Conservation (phyloP, 73 alveolate genomes). For the Paramecium pentaurelia region DNA sequence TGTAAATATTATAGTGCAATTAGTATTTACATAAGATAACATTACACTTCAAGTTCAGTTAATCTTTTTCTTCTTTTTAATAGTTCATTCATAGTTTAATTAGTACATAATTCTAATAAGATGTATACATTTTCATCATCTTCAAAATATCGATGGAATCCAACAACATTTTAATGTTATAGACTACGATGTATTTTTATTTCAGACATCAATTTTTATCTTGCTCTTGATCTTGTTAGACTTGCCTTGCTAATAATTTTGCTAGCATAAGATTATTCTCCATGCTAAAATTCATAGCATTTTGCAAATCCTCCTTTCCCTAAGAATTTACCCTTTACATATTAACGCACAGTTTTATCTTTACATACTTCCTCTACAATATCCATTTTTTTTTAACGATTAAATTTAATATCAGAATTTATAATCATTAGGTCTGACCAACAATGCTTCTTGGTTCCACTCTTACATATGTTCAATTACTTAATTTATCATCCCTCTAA, state of each 20-base stretch:
- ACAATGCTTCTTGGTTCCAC: constrained; percentile 25
- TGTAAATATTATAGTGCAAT: constrained; percentile 82
- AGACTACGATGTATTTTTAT: constrained; percentile 90
- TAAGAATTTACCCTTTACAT: constrained; percentile 70
- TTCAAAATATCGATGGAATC: constrained; percentile 89
- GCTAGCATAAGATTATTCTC: constrained; percentile 78
- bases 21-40: constrained; percentile 75
- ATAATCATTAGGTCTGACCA: constrained; percentile 28
- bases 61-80: constrained; percentile 87
- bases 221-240: constrained; percentile 87
- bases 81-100: constrained; percentile 88
- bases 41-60: constrained; percentile 88
- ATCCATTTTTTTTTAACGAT: background rate
- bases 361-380: background rate
- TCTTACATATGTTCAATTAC: background rate
- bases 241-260: constrained; percentile 89
- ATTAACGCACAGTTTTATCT: background rate
- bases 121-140: constrained; percentile 87
- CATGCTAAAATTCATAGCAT: constrained; percentile 84
- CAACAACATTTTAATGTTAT: constrained; percentile 82
- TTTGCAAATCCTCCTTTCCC: constrained; percentile 98
- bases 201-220: constrained; percentile 87
- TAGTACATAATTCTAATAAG: constrained; percentile 82
- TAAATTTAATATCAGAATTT: constrained; percentile 25
- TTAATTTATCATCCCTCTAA: constrained; percentile 10